Base-by-base conservation (phyloP, 2,329 filamentous ascomycete species). In the Fusarium incarnatum region DNA sequence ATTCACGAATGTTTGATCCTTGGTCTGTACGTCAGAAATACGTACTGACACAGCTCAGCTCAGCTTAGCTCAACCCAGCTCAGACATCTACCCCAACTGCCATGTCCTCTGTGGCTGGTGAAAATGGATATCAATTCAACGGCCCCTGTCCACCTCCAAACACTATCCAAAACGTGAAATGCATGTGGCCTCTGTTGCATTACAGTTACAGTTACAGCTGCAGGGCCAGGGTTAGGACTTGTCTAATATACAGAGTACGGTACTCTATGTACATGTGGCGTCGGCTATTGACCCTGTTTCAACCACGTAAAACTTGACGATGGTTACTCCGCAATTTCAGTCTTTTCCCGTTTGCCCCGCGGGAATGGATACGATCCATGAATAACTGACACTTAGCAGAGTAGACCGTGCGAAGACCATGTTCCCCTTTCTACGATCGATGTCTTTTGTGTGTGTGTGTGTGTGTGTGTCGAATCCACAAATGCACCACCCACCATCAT, bases 241-340 rank as follows among this genome's bases (percentile, higher is more conserved):
- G 48, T 37, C 34, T 50, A 8, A n/a, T 46, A n/a, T 22, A 18
- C n/a, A 18, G 28, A 32, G 45, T 53, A 27, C 20, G n/a, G 34
- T 22, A n/a, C n/a, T 20, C 23, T 40, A 28, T 25, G 32, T 48
- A 54, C 46, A 41, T 75, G 73, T 75, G 73, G 73, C 68, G 61
- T 65, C 73, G 73, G 73, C 70, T 74, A 73, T 74, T 69, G 46
- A 64, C 60, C 65, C 67, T 64, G 53, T 64, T 64, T 73, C 52
- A 74, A 64, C 64, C 56, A 67, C 72, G 56, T 64, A 72, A 71
- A 69, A 73, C 55, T 66, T 73, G 64, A 73, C 62, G 64, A 70
- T 65, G 68, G 58, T 60, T 74, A 67, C 72, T 74, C 72, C 72
- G 72, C 70, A 74, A 73, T 75, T 64, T 75, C 44, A 60, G 57